Evolutionary conservation across 192 early-diverging fungal species (phyloP), one percentile per base, ranked within the genome.

Genomic region (Backusella westeae): DNA sequence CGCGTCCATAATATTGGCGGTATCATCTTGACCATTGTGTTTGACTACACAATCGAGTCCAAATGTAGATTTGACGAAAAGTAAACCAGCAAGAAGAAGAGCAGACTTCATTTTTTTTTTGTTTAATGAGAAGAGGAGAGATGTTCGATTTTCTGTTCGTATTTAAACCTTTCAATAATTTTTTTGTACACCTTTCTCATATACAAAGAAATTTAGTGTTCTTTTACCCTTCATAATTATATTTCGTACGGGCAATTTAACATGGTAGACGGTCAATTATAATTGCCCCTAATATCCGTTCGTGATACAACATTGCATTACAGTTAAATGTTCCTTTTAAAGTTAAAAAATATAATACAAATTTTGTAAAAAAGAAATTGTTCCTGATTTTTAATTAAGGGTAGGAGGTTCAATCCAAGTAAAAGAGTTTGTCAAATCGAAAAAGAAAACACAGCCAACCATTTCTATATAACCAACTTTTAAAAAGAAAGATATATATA

Each of bases 31-130:
- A 63, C 56, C 56, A 63, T 63, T 63, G 56, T 63, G 56, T 63
- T 63, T 23, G 8, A 63, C 56, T 4, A 63, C 56, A 63, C 56
- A 63, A 14, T 63, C 56, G 7, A 63, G 56, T 4, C 56, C 56
- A 26, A 63, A 63, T 29, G 56, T 63, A 12, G 56, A 63, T 63
- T 29, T 63, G 56, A 4, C 26, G 10, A 63, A 29, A 12, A 63
- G 56, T 63, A 63, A 63, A 63, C 56, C 56, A 63, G 56, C 56
- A 12, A 63, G 12, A 63, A 63, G 26, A 63, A 63, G 56, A 63
- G 56, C 2, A 63, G 56, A 26, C 4, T 29, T 63, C 56, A 63
- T 63, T 14, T 29, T 63, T 59, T 14, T 2, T 14, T n/a, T 63
- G 32, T 63, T 9, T 8, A 4, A 14, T 4, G 1, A 29, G 21